phyloP scores from a whole-genome alignment of 176 grass and related monocot genomes.

The Aegilops bicornis region DNA sequence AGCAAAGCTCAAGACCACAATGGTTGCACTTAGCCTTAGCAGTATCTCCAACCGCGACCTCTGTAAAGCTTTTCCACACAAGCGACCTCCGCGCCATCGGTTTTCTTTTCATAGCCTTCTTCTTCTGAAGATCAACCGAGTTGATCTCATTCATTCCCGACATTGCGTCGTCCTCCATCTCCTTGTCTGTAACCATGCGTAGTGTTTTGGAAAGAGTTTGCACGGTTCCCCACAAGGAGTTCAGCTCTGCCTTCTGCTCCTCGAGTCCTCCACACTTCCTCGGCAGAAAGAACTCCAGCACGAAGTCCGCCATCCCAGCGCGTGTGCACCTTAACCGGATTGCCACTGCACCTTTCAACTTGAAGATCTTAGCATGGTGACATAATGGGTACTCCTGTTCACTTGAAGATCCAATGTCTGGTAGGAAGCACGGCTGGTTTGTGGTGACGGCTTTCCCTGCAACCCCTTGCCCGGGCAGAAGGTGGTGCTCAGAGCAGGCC shows the following conservation, averaged over 20 bases:
- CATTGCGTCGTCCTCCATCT: too few species aligned
- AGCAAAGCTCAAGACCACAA: neutral
- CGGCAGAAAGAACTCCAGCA: too few species aligned
- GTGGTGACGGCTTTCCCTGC: slow-evolving; percentile 67
- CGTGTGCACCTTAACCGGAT: slow-evolving; percentile 62
- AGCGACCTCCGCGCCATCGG: neutral
- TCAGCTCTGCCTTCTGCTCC: accelerated
- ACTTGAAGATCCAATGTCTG: slow-evolving; percentile 56
- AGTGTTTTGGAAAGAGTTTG: accelerated
- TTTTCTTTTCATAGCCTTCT: neutral
- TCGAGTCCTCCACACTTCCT: accelerated
- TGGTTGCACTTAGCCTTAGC: neutral
- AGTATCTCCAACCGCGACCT: neutral
- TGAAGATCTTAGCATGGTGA: slow-evolving; percentile 75
- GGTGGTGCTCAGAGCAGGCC: slow-evolving; percentile 82
- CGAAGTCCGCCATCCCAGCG: slow-evolving; percentile 40
- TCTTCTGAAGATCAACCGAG: neutral
- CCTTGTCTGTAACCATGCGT: too few species aligned
- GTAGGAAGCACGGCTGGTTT: slow-evolving; percentile 65
- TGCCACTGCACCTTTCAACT: slow-evolving; percentile 66
- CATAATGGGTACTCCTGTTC: slow-evolving; percentile 67
- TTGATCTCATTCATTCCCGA: too few species aligned
- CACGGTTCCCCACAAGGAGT: too few species aligned
- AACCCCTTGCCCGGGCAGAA: slow-evolving; percentile 61
- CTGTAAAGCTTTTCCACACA: neutral